Conservation (phyloP, 202 grass and related monocot species). For the Brachypodium distachyon region DNA sequence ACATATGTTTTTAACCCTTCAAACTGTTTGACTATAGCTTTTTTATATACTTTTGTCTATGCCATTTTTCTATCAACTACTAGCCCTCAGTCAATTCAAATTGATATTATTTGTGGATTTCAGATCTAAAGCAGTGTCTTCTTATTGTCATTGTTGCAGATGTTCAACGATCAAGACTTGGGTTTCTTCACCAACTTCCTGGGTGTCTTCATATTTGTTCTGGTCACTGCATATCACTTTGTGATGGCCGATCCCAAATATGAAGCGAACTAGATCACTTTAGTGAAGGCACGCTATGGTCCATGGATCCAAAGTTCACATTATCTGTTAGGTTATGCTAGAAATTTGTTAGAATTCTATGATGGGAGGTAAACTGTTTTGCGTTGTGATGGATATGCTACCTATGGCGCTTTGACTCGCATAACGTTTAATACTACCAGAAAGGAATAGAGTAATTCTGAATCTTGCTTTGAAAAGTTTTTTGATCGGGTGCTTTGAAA, state of each 20-base stretch:
- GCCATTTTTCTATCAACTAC: neutral
- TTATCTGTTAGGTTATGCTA: neutral
- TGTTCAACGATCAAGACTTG: slow-evolving; percentile 62
- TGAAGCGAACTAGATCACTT: slow-evolving; percentile 31
- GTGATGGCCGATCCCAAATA: slow-evolving; percentile 56
- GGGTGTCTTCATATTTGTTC: slow-evolving; percentile 57
- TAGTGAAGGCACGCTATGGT: neutral
- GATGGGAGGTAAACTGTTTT: neutral
- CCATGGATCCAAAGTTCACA: neutral
- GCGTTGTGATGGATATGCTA: neutral
- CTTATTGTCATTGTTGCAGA: slow-evolving; percentile 42
- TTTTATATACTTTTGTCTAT: neutral
- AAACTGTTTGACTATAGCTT: neutral
- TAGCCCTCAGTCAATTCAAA: neutral
- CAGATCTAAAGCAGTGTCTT: neutral
- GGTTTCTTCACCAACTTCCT: slow-evolving; percentile 68
- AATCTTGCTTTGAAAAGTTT: neutral
- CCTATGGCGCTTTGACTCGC: neutral
- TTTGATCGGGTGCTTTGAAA: neutral
- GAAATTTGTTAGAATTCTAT: neutral
- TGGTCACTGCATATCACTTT: slow-evolving; percentile 53
- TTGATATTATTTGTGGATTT: neutral
- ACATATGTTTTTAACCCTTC: neutral
- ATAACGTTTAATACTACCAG: neutral
- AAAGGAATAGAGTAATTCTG: too few species aligned